Evolutionary conservation across 2,329 filamentous ascomycete species (phyloP), one percentile per base, ranked within the genome.

Genomic region (Kalmusia sp.): DNA sequence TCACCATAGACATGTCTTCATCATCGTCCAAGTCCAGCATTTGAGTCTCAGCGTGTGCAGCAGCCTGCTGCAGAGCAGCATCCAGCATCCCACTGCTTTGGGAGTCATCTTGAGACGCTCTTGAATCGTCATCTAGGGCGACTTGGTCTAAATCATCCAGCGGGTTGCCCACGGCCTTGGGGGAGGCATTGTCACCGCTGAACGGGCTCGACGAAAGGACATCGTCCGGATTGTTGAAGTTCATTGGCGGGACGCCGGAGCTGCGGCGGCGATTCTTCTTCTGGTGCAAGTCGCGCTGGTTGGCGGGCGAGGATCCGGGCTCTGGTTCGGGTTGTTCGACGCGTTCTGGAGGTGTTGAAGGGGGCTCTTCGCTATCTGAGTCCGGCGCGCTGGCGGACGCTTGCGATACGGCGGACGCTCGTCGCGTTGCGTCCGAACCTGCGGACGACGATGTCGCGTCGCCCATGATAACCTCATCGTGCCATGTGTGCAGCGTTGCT

Each of bases 401-500:
- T 54, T 69, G 73, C 19, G 81, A 79, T 25, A 83, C 71, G 12
- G 84, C 85, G 3, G 92, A 95, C 47, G 87, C 86, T 57, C 90
- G 84, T 62, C 91, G 81, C 11, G 90, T 91, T 9, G 87, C 87
- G 59, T 93, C 90, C 1, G 87, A 89, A 0, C 90, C 89, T 6
- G 84, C 80, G 14, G 87, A 82, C 6, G 87, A 88, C 9, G 86
- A 90, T 1, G 92, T 96, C 17, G 91, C 91, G 70, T 97, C 93
- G 68, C 93, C 92, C 70, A 90, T 68, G 98, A 93, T 38, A 97
- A n/a, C n/a, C n/a, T n/a, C 86, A 51, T 95, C 93, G 69, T 98
- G 93, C 83, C 96, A 98, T 0, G 95, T 99, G 72, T 99, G 95
- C 30, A 99, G 82, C 3, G 95, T 99, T 11, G 95, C 95, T 76